Conservation (phyloP, 1,139 yeast species). For the Candida glucosophila region DNA sequence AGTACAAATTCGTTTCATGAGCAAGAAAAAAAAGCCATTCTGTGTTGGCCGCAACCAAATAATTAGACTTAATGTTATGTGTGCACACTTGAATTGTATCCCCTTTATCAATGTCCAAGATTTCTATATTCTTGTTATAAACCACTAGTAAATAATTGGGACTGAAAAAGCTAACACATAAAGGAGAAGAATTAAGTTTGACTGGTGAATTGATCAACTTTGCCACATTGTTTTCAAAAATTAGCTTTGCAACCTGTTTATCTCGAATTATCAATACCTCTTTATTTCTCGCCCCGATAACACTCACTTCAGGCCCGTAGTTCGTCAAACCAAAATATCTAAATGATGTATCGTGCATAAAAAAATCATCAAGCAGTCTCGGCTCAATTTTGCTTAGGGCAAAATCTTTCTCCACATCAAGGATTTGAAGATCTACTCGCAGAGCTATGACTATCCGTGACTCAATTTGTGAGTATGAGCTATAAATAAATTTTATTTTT, state of each 20-base stretch:
- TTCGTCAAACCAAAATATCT: slow-evolving; percentile 21
- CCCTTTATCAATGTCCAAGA: slow-evolving; percentile 38
- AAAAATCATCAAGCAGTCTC: slow-evolving; percentile 4
- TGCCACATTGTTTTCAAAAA: slow-evolving; percentile 5
- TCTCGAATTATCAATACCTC: slow-evolving; percentile 20
- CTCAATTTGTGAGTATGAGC: no score
- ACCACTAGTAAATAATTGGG: slow-evolving; percentile 41
- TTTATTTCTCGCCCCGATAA: slow-evolving; percentile 10
- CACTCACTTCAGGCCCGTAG: slow-evolving; percentile 15
- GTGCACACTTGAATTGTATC: slow-evolving; percentile 30
- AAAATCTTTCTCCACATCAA: not conserved
- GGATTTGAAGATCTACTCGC: no score
- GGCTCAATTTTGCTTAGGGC: not conserved
- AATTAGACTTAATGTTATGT: slow-evolving; percentile 22
- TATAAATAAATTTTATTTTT: no score
- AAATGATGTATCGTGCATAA: slow-evolving; percentile 16
- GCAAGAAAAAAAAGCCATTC: slow-evolving; percentile 16
- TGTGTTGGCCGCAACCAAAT: slow-evolving; percentile 12
- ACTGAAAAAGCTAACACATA: slow-evolving; percentile 21
- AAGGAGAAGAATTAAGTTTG: slow-evolving; percentile 22
- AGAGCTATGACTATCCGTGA: no score
- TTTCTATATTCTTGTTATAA: slow-evolving; percentile 32
- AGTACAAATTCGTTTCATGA: slow-evolving; percentile 20
- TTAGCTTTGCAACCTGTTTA: slow-evolving; percentile 15
- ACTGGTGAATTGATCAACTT: slow-evolving; percentile 14